Percentiles rank a stretch among this genome's conserved stretches.
Evolutionary conservation across 345 rosid species (phyloP).

Genomic region (Bruguiera parviflora): DNA sequence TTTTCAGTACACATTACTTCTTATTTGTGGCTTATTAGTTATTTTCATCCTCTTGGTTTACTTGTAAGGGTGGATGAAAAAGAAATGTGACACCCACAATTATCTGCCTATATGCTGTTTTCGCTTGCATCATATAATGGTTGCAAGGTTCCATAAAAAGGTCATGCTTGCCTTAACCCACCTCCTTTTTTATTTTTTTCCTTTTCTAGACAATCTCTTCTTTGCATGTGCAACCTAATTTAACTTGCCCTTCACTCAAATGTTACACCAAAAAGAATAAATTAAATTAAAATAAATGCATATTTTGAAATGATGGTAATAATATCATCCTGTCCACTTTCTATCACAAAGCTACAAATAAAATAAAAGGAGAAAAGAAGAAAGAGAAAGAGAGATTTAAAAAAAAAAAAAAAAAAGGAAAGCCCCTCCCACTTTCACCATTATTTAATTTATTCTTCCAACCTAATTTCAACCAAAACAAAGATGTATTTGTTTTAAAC

Average conservation of each 20-base stretch:
- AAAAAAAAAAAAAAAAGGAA: not conserved
- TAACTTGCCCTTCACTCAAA: slow-evolving; percentile 62
- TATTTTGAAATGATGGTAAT: slow-evolving; percentile 20
- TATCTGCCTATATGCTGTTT: not conserved
- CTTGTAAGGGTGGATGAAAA: not conserved
- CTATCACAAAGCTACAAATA: slow-evolving; percentile 10
- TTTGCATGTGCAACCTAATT: slow-evolving; percentile 44
- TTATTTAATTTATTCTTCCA: slow-evolving; percentile 39
- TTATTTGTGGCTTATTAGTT: no score
- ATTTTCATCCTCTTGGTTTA: no score
- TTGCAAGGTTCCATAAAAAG: slow-evolving; percentile 34
- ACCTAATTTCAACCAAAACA: slow-evolving; percentile 61
- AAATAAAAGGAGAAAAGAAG: slow-evolving; percentile 10
- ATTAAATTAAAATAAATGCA: slow-evolving; percentile 8
- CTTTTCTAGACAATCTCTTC: slow-evolving; percentile 33
- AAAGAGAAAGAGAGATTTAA: slow-evolving; percentile 1
- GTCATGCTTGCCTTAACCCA: slow-evolving; percentile 38
- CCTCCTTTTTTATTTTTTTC: slow-evolving; percentile 4
- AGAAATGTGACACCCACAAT: not conserved
- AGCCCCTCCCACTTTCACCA: slow-evolving; percentile 41
- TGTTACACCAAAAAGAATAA: slow-evolving; percentile 3
- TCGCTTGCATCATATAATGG: not conserved
- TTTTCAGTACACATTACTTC: no score
- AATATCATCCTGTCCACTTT: slow-evolving; percentile 35
- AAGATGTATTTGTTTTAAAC: slow-evolving; percentile 25